Conservation (phyloP, 768 basidiomycete species). For the Exsudoporus frostii region DNA sequence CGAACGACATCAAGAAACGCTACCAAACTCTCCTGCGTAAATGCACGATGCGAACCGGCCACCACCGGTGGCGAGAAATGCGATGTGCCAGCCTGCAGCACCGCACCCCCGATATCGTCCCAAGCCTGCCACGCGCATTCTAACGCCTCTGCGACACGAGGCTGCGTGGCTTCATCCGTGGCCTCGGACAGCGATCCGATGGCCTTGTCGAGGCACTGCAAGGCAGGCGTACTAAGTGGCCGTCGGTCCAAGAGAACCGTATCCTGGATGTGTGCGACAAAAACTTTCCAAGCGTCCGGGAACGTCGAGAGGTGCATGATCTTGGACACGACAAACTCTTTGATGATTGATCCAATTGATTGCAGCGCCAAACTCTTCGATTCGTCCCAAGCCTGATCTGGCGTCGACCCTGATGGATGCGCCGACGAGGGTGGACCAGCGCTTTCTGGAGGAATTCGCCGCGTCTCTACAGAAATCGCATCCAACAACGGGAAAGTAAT, state of each 20-base stretch:
- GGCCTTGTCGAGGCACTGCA: constrained; percentile 80
- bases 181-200: constrained; percentile 53
- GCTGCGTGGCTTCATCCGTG: constrained; percentile 29
- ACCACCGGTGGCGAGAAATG: constrained; percentile 8
- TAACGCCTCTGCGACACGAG: constrained; percentile 46
- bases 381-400: constrained; percentile 72
- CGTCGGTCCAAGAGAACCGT: constrained; percentile 67
- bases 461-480: constrained; percentile 56
- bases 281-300: constrained; percentile 65
- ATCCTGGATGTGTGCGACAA: constrained; percentile 70
- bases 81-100: constrained; percentile 33
- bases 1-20: constrained; percentile 74
- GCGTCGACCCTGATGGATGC: constrained; percentile 11
- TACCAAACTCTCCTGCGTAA: constrained; percentile 76
- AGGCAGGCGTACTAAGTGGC: constrained; percentile 73
- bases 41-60: constrained; percentile 6
- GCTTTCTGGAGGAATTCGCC: constrained; percentile 28
- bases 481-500: constrained; percentile 86
- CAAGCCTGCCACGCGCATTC: constrained; percentile 71
- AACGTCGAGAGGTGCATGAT: constrained; percentile 74
- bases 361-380: constrained; percentile 82
- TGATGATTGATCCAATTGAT: constrained; percentile 80
- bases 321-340: constrained; percentile 71
- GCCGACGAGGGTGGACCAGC: constrained; percentile 3
- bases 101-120: constrained; percentile 57